Evolutionary conservation across 495 filamentous ascomycete species (phyloP), one percentile per base, ranked within the genome.

Genomic region (Thozetella sp.): DNA sequence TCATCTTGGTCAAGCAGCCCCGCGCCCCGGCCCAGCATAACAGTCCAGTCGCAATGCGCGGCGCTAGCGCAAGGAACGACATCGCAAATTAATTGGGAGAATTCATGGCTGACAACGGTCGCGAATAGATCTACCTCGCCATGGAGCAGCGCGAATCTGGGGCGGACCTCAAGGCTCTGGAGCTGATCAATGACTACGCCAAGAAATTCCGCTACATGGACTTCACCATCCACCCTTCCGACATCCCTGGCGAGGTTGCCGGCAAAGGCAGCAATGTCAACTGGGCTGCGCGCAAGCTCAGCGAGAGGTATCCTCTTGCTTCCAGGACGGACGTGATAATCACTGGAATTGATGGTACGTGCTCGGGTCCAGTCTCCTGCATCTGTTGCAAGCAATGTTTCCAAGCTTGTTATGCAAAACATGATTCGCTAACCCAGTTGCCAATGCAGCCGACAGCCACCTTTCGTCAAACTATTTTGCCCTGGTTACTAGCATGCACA

Each of bases 191-290:
- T 9, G 75, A 77, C 53, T 89, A 86, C 59, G 72, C 78, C 54
- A 83, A 80, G 58, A 81, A 78, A 54, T 90, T 90, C 59, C 83
- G 81, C 23, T 77, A 76, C 58, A 84, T 90, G 54, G 80, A 81
- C 43, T 80, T 78, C 59, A 88, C 87, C 19, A 69, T 89, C 22
- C 87, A 90, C 65, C 86, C 87, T 0, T 60, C 75, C 22, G 83
- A 83, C 37, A 81, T 89, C 22, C 80, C 80, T 0, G 82, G 84
- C 15, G 86, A 90, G 64, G 80, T 87, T 51, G 81, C 85, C 26
- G 87, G 87, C 54, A 90, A 89, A 63, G 86, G 87, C 59, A 89
- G 86, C 70, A 90, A 90, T 68, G 74, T 88, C 34, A 81, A 82
- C 25, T 90, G 85, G 78, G 87, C 87, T 1, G 87, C 85, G 3